A percentile compares a stretch with the other conserved stretches of the same genome.
Evolutionary conservation across 768 basidiomycete genomes (phyloP).

Genomic region (Naganishia friedmannii): DNA sequence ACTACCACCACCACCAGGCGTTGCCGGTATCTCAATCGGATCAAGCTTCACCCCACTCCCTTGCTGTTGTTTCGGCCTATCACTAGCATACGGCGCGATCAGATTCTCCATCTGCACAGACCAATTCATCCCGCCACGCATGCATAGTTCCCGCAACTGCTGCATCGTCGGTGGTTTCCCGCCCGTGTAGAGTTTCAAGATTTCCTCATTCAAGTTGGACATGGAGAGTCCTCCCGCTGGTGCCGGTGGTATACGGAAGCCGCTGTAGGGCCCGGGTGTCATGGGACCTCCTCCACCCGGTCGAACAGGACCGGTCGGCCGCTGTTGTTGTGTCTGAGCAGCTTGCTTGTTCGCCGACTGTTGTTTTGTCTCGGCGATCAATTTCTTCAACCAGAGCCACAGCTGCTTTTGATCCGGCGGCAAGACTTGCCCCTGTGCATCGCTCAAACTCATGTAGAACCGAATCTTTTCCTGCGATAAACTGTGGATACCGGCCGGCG

Average conservation of each 20-base stretch:
- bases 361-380: constrained; percentile 15
- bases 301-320: not conserved
- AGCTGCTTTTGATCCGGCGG: constrained; percentile 23
- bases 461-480: constrained; percentile 21
- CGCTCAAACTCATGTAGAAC: constrained; percentile 23
- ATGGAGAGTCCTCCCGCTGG: constrained; percentile 17
- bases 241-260: constrained; percentile 13
- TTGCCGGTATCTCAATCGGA: constrained; percentile 9
- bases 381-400: constrained; percentile 23
- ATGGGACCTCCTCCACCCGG: not conserved
- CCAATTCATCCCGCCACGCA: constrained; percentile 15
- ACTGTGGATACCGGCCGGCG: constrained; percentile 16
- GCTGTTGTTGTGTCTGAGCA: constrained; percentile 5
- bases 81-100: constrained; percentile 16
- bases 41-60: constrained; percentile 16
- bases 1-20: not conserved
- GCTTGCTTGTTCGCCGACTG: constrained; percentile 18
- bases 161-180: constrained; percentile 17
- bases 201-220: constrained; percentile 22
- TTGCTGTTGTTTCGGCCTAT: constrained; percentile 8
- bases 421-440: constrained; percentile 16
- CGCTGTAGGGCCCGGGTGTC: not conserved
- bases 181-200: constrained; percentile 18
- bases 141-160: constrained; percentile 8
- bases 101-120: constrained; percentile 17